Evolutionary conservation across 345 rosid species (phyloP).

Genomic region (Passiflora organensis): DNA sequence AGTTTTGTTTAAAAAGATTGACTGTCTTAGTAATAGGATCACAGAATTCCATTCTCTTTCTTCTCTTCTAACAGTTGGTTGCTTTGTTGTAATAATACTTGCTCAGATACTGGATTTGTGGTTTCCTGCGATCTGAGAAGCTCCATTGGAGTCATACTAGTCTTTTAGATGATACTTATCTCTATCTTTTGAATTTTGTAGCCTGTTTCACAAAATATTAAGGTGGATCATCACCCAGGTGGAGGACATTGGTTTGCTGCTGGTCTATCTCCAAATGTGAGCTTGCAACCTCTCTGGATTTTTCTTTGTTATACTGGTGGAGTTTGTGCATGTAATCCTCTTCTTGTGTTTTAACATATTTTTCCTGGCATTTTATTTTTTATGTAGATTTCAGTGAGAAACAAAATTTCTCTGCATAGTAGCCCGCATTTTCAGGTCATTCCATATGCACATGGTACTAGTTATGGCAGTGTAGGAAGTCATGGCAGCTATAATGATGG

Average conservation of each 20-base stretch:
- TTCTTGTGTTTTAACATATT: no score
- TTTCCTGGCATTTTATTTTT: background rate
- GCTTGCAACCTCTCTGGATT: slow-evolving; percentile 20
- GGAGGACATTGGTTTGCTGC: slow-evolving; percentile 99
- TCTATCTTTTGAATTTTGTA: slow-evolving; percentile 19
- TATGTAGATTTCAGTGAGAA: slow-evolving; percentile 67
- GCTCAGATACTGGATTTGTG: background rate
- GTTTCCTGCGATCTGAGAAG: background rate
- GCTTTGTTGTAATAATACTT: background rate
- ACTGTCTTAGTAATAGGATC: no score
- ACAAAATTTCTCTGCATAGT: slow-evolving; percentile 58
- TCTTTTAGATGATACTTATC: slow-evolving; percentile 3
- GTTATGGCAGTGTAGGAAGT: slow-evolving; percentile 95
- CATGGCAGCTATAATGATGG: slow-evolving; percentile 93
- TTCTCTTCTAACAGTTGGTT: no score
- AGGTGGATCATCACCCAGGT: slow-evolving; percentile 97
- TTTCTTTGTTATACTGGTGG: no score
- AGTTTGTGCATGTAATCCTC: no score
- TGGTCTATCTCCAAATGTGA: slow-evolving; percentile 97
- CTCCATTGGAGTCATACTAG: background rate
- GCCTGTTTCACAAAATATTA: slow-evolving; percentile 85
- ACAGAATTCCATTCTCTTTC: no score
- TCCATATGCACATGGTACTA: slow-evolving; percentile 65
- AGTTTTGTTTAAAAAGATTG: background rate
- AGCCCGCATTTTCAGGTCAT: slow-evolving; percentile 75